A percentile compares a stretch with the other conserved stretches of the same genome.
Conservation (phyloP, 495 filamentous ascomycete genomes). For the Penicillium samsonianum region DNA sequence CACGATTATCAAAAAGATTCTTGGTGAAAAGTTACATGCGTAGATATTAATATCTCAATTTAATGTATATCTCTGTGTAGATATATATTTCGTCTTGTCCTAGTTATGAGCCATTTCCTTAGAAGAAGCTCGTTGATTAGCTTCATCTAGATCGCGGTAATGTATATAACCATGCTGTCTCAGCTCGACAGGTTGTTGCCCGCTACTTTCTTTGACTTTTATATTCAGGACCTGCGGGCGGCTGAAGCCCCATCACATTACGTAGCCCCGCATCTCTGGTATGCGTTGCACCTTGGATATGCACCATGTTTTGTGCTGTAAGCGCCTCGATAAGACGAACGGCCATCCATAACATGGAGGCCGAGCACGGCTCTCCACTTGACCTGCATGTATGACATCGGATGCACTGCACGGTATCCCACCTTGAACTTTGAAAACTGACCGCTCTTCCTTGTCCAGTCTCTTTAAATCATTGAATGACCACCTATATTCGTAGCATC, state of each 20-base stretch:
- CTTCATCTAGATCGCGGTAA: neutral
- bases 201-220: neutral
- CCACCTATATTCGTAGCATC: neutral
- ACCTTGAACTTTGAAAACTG: neutral
- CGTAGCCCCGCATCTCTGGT: neutral
- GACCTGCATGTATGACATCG: conserved; percentile 15
- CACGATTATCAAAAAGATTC: too few relatives aligned
- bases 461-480: neutral
- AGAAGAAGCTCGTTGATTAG: too few relatives aligned
- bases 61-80: neutral
- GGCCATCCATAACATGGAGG: neutral
- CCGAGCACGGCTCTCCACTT: conserved; percentile 8
- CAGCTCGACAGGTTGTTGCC: neutral
- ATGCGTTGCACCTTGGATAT: conserved; percentile 2
- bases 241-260: neutral
- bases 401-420: conserved; percentile 6
- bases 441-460: conserved; percentile 10
- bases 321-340: neutral
- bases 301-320: neutral
- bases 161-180: neutral
- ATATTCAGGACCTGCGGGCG: neutral
- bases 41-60: too few relatives aligned
- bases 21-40: too few relatives aligned
- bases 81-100: neutral
- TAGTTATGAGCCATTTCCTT: neutral